Evolutionary conservation across 352 stramenopile genomes (phyloP).

Genomic region (Pseudoperonospora humuli): DNA sequence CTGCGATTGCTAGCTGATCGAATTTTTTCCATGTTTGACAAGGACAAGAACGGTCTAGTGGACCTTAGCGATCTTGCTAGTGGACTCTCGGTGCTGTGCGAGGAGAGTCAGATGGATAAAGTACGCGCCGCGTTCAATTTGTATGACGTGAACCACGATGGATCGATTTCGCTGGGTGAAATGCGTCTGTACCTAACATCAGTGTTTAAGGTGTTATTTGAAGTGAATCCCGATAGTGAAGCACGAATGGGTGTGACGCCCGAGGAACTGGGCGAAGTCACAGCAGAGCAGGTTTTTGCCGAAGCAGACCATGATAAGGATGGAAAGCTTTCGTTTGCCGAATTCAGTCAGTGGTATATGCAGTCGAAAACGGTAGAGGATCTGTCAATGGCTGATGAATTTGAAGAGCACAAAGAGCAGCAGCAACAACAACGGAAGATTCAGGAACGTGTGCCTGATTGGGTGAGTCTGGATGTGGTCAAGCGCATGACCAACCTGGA

Average conservation of each 20-base stretch:
- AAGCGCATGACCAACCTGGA: slow-evolving; percentile 82
- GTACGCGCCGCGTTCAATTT: slow-evolving; percentile 77
- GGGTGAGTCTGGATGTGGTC: slow-evolving; percentile 70
- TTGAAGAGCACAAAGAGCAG: slow-evolving; percentile 15
- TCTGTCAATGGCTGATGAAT: slow-evolving; percentile 12
- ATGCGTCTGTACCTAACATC: slow-evolving; percentile 80
- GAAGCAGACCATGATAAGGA: slow-evolving; percentile 74
- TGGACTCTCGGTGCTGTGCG: slow-evolving; percentile 72
- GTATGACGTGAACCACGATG: slow-evolving; percentile 85
- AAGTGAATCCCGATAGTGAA: slow-evolving; percentile 63
- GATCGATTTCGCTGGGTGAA: slow-evolving; percentile 76
- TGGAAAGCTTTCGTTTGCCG: slow-evolving; percentile 72
- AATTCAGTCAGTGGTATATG: slow-evolving; percentile 81
- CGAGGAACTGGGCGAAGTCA: slow-evolving; percentile 68
- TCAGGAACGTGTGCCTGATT: slow-evolving; percentile 29
- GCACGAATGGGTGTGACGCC: slow-evolving; percentile 52
- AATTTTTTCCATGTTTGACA: slow-evolving; percentile 78
- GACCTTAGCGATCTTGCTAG: slow-evolving; percentile 77
- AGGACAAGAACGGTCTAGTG: slow-evolving; percentile 69
- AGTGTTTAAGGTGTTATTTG: slow-evolving; percentile 84
- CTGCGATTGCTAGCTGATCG: slow-evolving; percentile 61
- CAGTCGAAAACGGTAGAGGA: slow-evolving; percentile 26
- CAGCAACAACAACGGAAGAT: slow-evolving; percentile 4
- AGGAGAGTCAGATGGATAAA: slow-evolving; percentile 61
- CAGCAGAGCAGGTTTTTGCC: slow-evolving; percentile 69